Evolutionary conservation across 164 flowering plant genomes (phyloP).

Genomic region (Cinnamomum chago): DNA sequence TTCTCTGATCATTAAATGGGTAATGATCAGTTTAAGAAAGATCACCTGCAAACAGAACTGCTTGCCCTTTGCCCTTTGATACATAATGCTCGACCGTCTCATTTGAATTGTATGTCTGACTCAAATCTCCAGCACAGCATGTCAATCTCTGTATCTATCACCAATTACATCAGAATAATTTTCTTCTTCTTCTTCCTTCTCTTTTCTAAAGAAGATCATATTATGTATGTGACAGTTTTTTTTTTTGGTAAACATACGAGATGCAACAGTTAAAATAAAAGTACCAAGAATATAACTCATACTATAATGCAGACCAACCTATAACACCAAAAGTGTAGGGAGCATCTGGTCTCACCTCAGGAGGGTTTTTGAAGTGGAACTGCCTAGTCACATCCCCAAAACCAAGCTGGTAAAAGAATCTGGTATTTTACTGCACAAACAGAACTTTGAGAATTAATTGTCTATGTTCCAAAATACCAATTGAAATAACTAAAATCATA

Average conservation of each 20-base stretch:
- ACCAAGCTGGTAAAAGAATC: slow-evolving; percentile 45
- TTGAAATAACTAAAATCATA: background rate
- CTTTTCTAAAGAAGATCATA: background rate
- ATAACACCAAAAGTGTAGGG: slow-evolving; percentile 56
- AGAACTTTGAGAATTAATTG: background rate
- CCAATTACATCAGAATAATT: too few species aligned
- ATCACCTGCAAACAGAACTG: slow-evolving; percentile 34
- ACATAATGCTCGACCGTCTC: slow-evolving; percentile 27
- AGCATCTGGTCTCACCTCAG: slow-evolving; percentile 46
- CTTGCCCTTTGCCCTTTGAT: slow-evolving; percentile 20
- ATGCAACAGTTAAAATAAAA: background rate
- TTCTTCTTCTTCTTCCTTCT: too few species aligned
- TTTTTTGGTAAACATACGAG: background rate
- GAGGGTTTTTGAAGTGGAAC: slow-evolving; percentile 54
- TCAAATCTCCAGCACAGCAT: slow-evolving; percentile 44
- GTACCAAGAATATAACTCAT: too few species aligned
- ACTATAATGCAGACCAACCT: slow-evolving; percentile 26
- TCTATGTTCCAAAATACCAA: too few species aligned
- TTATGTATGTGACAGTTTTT: too few species aligned
- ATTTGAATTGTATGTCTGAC: slow-evolving; percentile 59
- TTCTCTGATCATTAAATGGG: slow-evolving; percentile 23
- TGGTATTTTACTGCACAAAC: slow-evolving; percentile 40
- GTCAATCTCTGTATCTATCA: too few species aligned
- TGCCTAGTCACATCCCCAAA: slow-evolving; percentile 26
- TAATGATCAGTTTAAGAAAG: slow-evolving; percentile 39